Evolutionary conservation across 306 rosid genomes (phyloP).

Genomic region (Gastrolobium bilobum): DNA sequence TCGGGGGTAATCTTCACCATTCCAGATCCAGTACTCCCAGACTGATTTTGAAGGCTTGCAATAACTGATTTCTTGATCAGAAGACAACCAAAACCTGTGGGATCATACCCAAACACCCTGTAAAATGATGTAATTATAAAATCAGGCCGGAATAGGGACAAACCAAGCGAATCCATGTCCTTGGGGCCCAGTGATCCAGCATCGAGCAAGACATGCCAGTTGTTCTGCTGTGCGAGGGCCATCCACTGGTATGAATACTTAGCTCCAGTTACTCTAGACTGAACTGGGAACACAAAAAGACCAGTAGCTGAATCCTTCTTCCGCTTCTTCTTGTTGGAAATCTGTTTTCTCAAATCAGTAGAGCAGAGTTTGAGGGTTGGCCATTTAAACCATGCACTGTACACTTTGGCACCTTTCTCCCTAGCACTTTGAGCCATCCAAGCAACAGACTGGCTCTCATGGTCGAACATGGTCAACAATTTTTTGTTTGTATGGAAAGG

Average conservation of each 20-base stretch:
- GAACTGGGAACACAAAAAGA: constrained; percentile 96
- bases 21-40: constrained; percentile 92
- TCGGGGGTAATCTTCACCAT: constrained; percentile 97
- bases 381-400: constrained; percentile 97
- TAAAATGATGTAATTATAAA: constrained; percentile 93
- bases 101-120: constrained; percentile 95
- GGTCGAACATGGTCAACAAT: constrained; percentile 94
- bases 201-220: constrained; percentile 97
- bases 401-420: constrained; percentile 90
- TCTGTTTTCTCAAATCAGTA: constrained; percentile 93
- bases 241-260: constrained; percentile 99
- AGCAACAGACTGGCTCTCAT: constrained; percentile 93
- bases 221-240: constrained; percentile 98
- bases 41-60: constrained; percentile 86
- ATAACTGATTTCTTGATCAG: constrained; percentile 92
- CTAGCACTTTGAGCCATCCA: constrained; percentile 97
- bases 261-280: constrained; percentile 94
- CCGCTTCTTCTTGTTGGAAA: constrained; percentile 83
- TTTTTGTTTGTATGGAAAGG: constrained; percentile 92
- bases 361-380: constrained; percentile 96
- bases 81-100: constrained; percentile 98
- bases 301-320: constrained; percentile 93
- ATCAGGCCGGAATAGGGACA: constrained; percentile 96
- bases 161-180: constrained; percentile 98
- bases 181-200: constrained; percentile 98